Conservation (phyloP, 257 asterid genomes). For the Mitragyna speciosa region DNA sequence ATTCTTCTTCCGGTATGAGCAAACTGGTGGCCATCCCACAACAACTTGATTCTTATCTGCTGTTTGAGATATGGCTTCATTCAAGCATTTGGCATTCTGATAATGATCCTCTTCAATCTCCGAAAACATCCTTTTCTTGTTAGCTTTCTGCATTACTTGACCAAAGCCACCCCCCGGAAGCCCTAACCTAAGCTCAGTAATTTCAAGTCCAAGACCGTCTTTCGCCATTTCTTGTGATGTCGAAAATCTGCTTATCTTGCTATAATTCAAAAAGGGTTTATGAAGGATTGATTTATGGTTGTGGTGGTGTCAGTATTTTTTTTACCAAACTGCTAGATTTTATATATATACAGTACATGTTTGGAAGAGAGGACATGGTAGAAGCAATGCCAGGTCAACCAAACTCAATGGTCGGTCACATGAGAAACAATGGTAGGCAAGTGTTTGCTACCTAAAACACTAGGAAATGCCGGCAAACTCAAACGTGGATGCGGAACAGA, state of each 20-base stretch:
- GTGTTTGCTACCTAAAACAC: slow-evolving; percentile 40
- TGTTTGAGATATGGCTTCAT: background rate
- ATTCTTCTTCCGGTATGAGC: slow-evolving; percentile 52
- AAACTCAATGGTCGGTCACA: slow-evolving; percentile 57
- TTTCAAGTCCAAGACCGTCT: slow-evolving; percentile 45
- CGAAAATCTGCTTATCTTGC: background rate
- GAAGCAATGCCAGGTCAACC: slow-evolving; percentile 43
- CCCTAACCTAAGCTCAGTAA: slow-evolving; percentile 80
- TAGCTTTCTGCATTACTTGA: slow-evolving; percentile 29
- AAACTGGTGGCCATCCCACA: slow-evolving; percentile 97
- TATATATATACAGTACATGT: slow-evolving; percentile 20
- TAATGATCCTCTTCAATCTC: slow-evolving; percentile 29
- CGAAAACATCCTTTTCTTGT: slow-evolving; percentile 58
- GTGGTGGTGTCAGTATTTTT: background rate
- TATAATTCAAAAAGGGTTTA: background rate
- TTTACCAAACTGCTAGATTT: slow-evolving; percentile 10
- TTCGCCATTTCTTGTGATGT: slow-evolving; percentile 12
- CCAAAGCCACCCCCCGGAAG: slow-evolving; percentile 50
- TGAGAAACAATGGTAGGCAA: slow-evolving; percentile 77
- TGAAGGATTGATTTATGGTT: background rate
- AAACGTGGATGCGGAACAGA: slow-evolving; percentile 40
- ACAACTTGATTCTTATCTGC: slow-evolving; percentile 45
- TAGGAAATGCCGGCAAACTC: slow-evolving; percentile 43
- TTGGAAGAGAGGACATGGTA: slow-evolving; percentile 10
- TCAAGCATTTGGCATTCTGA: background rate